Base-by-base conservation (phyloP, 108 stramenopile genomes). In the Cyclotella atomus region DNA sequence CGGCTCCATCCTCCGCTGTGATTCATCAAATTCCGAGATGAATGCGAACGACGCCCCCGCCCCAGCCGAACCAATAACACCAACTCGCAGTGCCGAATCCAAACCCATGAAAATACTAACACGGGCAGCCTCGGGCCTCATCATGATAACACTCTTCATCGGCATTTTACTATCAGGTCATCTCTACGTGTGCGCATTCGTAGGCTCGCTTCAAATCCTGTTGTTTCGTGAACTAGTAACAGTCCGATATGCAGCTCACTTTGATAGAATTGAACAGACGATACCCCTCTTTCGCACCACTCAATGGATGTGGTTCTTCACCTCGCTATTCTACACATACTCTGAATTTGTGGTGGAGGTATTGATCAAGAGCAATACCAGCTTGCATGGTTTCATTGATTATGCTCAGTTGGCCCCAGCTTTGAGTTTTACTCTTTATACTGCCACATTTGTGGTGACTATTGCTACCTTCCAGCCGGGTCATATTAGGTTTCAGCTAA, bases 221-320 rank as follows among this genome's bases (percentile, higher is more conserved):
- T 84, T 97, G 15, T 99, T 97, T 83, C 96, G 95, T 20, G 98
- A 99, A 83, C 71, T 99, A 21, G 97, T 99, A 49, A 95, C 88
- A 41, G 97, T 99, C 10, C 91, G 98, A 0, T 97, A 97, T 78
- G 82, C 85, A 65, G 83, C 87, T 14, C 88, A 88, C 72, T 95
- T 87, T 53, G 56, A 85, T 35, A 75, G 77, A 7, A 89, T 91
- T 67, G 88, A 97, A 68, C 70, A 88, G 43, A 91, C 87, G n/a
- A 95, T 98, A 72, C 98, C 98, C 5, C 83, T 97, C 32, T 99
- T 99, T 66, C 96, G 98, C 12, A 97, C 98, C 12, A 91, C 95
- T 29, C 98, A 99, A 71, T 99, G 98, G 98, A 77, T 91, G 84
- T 99, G 98, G 98, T 99, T 97, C 82, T 76, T 71, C 19, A 88